Evolutionary conservation across 306 rosid genomes (phyloP), one percentile per base, ranked within the genome.

Genomic region (Pachyrhizus erosus): DNA sequence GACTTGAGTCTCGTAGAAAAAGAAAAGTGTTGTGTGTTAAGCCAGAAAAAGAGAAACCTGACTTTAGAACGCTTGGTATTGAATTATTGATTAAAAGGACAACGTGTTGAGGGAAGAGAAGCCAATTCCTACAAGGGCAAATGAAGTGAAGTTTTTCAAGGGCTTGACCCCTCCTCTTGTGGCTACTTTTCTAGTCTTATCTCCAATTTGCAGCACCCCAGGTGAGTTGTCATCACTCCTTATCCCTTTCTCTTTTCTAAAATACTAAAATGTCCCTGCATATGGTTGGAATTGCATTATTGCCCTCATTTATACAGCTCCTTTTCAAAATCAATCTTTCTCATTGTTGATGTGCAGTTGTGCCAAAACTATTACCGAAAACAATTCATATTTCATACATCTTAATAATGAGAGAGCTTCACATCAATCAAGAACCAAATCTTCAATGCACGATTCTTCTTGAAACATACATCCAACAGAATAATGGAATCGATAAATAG

Each of bases 201-300:
- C 97, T 85, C 94, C 94, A 14, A 31, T 92, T 70, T 85, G 78
- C 77, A 40, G 2, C 66, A 70, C 88, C 49, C 94, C 92, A 79
- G 87, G 92, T 89, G 21, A 75, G 18, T 51, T 51, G 24, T 39
- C 31, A 20, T 23, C 57, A 57, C n/a, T 66, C 43, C 69, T 7
- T 70, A 52, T 33, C 40, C 39, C 4, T 8, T 3, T 20, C 54
- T 20, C n/a, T 68, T 67, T 54, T 45, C 29, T 20, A 15, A 48
- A 75, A 5, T 66, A 80, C 87, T 51, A 29, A 51, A 75, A 26
- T 80, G 75, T 73, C 80, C 83, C 79, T 75, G 34, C 23, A 26
- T 26, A 5, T 26, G 0, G 33, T 80, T 84, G 43, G 34, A 80
- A 52, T 31, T 75, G 4, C 84, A 46, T 58, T 7, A 13, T 70